Conservation (phyloP, 1,139 yeast genomes). For the Geotrichum citri-aurantii region DNA sequence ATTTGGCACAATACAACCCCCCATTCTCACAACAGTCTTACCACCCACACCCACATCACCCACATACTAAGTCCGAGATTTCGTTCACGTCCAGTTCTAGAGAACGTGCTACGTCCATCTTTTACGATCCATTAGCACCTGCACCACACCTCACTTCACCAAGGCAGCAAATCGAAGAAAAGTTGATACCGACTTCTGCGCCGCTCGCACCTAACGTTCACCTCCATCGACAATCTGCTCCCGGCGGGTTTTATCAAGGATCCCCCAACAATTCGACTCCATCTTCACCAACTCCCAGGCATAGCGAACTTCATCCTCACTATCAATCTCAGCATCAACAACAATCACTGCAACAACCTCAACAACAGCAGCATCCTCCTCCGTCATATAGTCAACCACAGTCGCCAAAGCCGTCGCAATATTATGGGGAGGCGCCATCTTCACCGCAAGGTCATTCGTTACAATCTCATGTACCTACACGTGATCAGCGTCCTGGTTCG, state of each 20-base stretch:
- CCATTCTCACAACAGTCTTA: conserved; percentile 10
- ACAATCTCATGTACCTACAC: conserved; percentile 17
- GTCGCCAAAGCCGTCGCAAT: conserved; percentile 1
- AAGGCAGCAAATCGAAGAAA: conserved; percentile 9
- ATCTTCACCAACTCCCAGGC: conserved; percentile 12
- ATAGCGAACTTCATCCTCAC: conserved; percentile 5
- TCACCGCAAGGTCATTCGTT: conserved; percentile 5
- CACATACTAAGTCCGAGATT: conserved; percentile 14
- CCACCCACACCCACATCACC: conserved; percentile 13
- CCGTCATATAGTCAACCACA: conserved; percentile 1
- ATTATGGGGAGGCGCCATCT: conserved; percentile 4
- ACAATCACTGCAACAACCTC: background rate
- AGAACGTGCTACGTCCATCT: conserved; percentile 29
- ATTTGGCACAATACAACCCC: background rate
- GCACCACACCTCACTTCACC: conserved; percentile 23
- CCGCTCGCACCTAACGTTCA: background rate
- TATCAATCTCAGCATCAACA: conserved; percentile 3
- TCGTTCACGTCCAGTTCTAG: conserved; percentile 20
- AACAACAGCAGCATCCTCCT: background rate
- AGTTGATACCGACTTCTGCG: conserved; percentile 6
- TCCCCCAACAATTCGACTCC: conserved; percentile 12
- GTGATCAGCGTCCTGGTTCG: conserved; percentile 32
- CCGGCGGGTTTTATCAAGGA: conserved; percentile 9
- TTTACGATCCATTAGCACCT: conserved; percentile 28
- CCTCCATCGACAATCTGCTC: conserved; percentile 15